Percentiles rank a stretch among this genome's conserved stretches.
Conservation (phyloP, 148 eudicot genomes). For the Cornus controversa region DNA sequence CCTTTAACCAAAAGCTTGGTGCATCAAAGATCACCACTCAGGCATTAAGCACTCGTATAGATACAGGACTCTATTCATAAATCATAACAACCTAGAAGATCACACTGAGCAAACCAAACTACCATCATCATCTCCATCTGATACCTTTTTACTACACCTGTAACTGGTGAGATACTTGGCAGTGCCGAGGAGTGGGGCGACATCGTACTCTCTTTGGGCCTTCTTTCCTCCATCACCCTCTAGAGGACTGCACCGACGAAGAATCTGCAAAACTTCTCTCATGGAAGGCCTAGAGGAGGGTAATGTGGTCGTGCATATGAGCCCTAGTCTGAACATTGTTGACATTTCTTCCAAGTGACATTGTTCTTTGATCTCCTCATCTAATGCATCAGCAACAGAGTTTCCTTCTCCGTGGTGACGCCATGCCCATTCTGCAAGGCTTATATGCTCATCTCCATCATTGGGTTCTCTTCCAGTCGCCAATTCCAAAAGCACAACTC, state of each 20-base stretch:
- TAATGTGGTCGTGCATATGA: constrained; percentile 49
- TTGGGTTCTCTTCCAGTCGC: constrained; percentile 57
- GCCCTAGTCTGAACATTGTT: constrained; percentile 45
- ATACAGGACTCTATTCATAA: no score
- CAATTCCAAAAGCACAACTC: constrained; percentile 57
- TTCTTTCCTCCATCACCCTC: constrained; percentile 29
- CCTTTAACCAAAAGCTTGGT: not conserved
- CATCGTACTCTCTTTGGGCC: constrained; percentile 27
- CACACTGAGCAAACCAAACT: constrained; percentile 28
- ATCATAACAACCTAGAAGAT: no score
- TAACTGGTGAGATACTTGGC: constrained; percentile 22
- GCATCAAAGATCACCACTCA: not conserved
- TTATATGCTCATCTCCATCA: constrained; percentile 39
- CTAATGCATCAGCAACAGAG: constrained; percentile 32
- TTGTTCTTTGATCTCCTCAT: constrained; percentile 29
- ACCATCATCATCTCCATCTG: constrained; percentile 29
- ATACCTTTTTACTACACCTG: constrained; percentile 27
- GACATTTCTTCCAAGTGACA: constrained; percentile 43
- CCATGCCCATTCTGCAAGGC: constrained; percentile 67
- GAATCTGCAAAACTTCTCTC: constrained; percentile 53
- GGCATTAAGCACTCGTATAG: not conserved
- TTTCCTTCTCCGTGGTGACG: constrained; percentile 35
- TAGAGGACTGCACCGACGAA: constrained; percentile 21
- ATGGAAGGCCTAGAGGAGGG: constrained; percentile 56
- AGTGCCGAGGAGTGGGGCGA: constrained; percentile 35